Base-by-base conservation (phyloP, 768 basidiomycete genomes). In the Trametes punicea region DNA sequence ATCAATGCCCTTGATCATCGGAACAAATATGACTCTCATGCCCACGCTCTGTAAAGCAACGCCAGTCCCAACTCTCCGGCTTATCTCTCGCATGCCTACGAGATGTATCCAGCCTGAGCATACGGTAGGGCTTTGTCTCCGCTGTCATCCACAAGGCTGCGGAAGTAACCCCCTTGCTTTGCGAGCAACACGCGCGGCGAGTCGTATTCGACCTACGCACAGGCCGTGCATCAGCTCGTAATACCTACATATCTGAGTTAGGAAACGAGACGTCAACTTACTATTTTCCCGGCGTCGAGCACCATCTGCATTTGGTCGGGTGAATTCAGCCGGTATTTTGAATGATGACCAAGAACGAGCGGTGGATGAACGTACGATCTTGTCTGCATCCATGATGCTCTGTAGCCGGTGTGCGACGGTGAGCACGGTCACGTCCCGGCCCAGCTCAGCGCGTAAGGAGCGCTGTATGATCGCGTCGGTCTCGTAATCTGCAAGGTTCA, bases 371-470 rank as follows among this genome's bases (percentile, higher is more conserved):
- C 67, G 52, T 55, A 84, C 74, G 41, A 85, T 80, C 61, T 80
- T 80, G 64, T 85, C 83, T 3, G 81, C 79, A 48, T 83, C 82
- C 73, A 82, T 82, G 57, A 85, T 79, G 6, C 79, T 84, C 54
- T 77, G 74, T 7, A 81, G 63, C 16, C 83, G 75, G 65, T 84
- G 82, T 1, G 84, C 84, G 34, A 86, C 75, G 16, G 81, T 84
- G 27, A 85, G 69, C 18, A 85, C 68, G 0, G 83, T 85, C 0
- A 75, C 74, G 42, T 71, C 75, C 20, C 67, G 66, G 10, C 65
- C 68, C 5, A 81, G 63, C 57, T 75, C 75, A 25, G 72, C 71
- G 9, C 83, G 73, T 50, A 86, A 75, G 1, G 81, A 80, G 4
- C 70, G 68, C 66, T 86, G 84, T 55, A 86, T 84, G 53, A 77